A percentile compares a stretch with the other conserved stretches of the same genome.
Evolutionary conservation across 176 grass and related monocot genomes (phyloP).

Genomic region (Leersia perrieri): DNA sequence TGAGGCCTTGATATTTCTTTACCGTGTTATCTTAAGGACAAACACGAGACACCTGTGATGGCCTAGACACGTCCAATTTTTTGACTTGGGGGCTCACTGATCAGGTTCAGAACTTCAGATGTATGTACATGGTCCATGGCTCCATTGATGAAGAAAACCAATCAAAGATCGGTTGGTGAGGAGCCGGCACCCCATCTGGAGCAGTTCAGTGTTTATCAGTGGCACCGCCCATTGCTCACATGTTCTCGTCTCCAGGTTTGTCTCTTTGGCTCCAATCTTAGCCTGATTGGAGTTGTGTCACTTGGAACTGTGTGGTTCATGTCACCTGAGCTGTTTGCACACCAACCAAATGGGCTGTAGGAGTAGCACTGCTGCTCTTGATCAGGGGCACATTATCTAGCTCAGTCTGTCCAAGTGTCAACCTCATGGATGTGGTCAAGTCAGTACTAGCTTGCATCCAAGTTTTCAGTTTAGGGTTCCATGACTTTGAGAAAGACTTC

Average conservation of each 20-base stretch:
- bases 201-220: not conserved
- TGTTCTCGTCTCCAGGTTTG: not conserved
- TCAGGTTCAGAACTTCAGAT: not conserved
- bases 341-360: not conserved
- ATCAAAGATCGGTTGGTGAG: not conserved
- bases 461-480: not conserved
- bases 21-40: not conserved
- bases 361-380: slow-evolving; percentile 1
- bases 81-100: not conserved
- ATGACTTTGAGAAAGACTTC: not conserved
- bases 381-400: slow-evolving; percentile 5
- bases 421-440: not conserved
- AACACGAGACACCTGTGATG: not conserved
- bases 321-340: slow-evolving; percentile 10
- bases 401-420: not conserved
- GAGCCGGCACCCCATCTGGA: not conserved
- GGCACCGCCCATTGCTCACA: not conserved
- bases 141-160: not conserved
- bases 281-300: not conserved
- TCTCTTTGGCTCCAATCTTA: not conserved
- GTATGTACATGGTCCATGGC: not conserved
- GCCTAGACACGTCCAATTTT: not conserved
- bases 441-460: not conserved
- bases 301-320: not conserved
- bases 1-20: no score